Evolutionary conservation across 2,329 filamentous ascomycete species (phyloP).

Genomic region (Incumbomyces delicatus): DNA sequence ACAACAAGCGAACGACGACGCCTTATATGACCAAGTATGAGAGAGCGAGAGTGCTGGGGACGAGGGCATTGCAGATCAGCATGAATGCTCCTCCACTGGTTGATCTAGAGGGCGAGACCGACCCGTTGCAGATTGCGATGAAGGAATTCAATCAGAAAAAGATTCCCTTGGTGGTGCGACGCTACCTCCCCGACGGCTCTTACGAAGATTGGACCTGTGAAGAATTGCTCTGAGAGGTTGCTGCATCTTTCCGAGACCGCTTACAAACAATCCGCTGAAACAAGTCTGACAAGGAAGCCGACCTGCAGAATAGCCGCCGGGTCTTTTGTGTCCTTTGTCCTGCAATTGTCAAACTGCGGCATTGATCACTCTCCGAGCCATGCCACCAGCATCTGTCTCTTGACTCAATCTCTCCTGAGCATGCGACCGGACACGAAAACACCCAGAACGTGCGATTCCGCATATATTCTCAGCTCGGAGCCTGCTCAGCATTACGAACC

Average conservation of each 20-base stretch:
- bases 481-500: too few species aligned
- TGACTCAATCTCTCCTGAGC: too few species aligned
- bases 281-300: not conserved
- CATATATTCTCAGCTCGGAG: too few species aligned
- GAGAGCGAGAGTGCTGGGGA: conserved; percentile 83
- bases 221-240: conserved; percentile 58
- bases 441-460: too few species aligned
- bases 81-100: conserved; percentile 97
- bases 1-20: conserved; percentile 80
- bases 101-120: conserved; percentile 93
- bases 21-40: conserved; percentile 99
- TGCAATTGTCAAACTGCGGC: too few species aligned
- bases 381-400: too few species aligned
- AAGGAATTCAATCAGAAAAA: conserved; percentile 98
- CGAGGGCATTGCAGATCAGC: conserved; percentile 89
- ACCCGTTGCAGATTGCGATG: conserved; percentile 92
- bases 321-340: too few species aligned
- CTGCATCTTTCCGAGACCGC: too few species aligned
- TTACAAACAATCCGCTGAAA: too few species aligned
- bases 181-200: conserved; percentile 95
- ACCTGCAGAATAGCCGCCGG: not conserved
- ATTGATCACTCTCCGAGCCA: too few species aligned
- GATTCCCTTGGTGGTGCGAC: conserved; percentile 86
- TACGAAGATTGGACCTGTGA: conserved; percentile 99
- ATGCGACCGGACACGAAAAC: too few species aligned